Evolutionary conservation across 768 basidiomycete species (phyloP).

Genomic region (Cyclocybe aegerita): DNA sequence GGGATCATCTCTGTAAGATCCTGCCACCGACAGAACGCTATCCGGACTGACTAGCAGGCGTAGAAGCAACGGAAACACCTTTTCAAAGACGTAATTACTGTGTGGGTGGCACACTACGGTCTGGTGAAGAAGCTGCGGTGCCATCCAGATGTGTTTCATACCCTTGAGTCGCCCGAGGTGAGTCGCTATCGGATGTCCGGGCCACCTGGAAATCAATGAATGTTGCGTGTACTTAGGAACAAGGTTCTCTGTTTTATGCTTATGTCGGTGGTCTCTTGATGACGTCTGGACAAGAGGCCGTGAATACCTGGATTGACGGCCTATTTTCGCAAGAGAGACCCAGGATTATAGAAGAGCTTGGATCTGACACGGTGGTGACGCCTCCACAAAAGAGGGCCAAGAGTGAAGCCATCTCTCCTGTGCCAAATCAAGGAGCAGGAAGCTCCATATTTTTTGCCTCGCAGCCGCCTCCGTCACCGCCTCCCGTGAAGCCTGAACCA

Average conservation of each 20-base stretch:
- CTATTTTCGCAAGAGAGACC: conserved; percentile 31
- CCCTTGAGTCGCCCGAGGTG: conserved; percentile 42
- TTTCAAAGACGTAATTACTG: conserved; percentile 44
- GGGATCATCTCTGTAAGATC: conserved; percentile 51
- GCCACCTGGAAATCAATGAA: not conserved
- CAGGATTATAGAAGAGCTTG: conserved; percentile 8
- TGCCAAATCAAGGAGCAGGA: conserved; percentile 3
- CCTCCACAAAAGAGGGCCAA: conserved; percentile 44
- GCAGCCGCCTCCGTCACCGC: conserved; percentile 29
- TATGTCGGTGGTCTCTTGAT: conserved; percentile 66
- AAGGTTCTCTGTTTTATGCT: conserved; percentile 56
- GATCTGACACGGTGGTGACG: conserved; percentile 13
- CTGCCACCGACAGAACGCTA: conserved; percentile 4
- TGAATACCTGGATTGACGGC: conserved; percentile 57
- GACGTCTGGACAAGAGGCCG: conserved; percentile 49
- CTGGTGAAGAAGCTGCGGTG: conserved; percentile 50
- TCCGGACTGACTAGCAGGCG: conserved; percentile 8
- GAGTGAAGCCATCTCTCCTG: conserved; percentile 30
- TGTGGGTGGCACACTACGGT: conserved; percentile 49
- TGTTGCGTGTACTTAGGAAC: conserved; percentile 34
- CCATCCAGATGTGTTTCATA: conserved; percentile 33
- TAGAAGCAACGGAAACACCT: conserved; percentile 31
- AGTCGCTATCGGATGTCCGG: conserved; percentile 16
- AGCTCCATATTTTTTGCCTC: conserved; percentile 27
- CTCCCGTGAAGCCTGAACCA: conserved; percentile 5